phyloP scores from a whole-genome alignment of 2,329 filamentous ascomycete species.

The Fusarium penzigii region DNA sequence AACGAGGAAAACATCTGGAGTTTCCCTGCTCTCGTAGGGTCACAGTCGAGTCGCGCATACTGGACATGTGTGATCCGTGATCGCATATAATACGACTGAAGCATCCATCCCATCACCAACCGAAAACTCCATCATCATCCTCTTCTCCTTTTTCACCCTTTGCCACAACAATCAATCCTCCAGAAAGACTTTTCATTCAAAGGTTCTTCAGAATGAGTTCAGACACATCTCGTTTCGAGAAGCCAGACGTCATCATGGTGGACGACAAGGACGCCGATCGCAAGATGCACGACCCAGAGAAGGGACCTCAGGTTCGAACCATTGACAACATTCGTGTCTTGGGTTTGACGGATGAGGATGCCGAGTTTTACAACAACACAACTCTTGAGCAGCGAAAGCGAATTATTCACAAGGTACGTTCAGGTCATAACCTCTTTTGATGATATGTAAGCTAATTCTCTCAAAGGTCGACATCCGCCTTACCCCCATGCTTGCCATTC shows the following conservation, averaged over 20 bases:
- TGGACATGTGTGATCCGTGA: too few species aligned
- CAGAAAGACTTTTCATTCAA: not conserved
- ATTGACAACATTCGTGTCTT: slow-evolving; percentile 34
- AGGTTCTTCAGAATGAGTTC: slow-evolving; percentile 2
- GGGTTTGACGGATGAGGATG: slow-evolving; percentile 30
- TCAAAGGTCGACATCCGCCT: slow-evolving; percentile 24
- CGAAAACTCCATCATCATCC: not conserved
- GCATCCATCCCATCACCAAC: too few species aligned
- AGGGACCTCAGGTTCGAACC: slow-evolving; percentile 18
- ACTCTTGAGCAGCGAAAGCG: slow-evolving; percentile 23
- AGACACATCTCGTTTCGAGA: slow-evolving; percentile 9
- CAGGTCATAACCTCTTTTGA: not conserved
- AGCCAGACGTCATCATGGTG: slow-evolving; percentile 26
- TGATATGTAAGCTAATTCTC: not conserved
- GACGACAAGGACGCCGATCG: slow-evolving; percentile 12
- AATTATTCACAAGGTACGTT: slow-evolving; percentile 28
- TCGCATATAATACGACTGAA: too few species aligned
- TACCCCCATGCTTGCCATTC: slow-evolving; percentile 53
- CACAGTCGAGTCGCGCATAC: too few species aligned
- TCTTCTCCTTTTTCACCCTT: not conserved
- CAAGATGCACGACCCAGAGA: slow-evolving; percentile 10
- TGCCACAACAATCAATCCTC: not conserved
- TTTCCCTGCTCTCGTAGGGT: too few species aligned
- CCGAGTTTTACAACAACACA: slow-evolving; percentile 29
- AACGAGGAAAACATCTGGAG: not conserved